Conservation (phyloP, 805 yeast genomes). For the Pichia cephalocereana region DNA sequence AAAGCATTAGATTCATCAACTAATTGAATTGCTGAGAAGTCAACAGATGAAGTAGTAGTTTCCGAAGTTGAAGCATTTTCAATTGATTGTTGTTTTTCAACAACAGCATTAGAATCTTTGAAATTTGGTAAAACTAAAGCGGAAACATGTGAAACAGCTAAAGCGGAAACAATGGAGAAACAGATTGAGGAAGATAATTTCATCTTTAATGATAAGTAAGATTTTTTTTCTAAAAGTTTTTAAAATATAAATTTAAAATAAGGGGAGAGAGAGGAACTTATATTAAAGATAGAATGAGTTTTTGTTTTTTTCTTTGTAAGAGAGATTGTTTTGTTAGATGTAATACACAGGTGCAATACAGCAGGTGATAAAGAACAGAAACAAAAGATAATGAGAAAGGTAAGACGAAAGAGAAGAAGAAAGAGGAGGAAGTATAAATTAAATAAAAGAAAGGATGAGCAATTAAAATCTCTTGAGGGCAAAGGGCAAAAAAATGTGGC, state of each 20-base stretch:
- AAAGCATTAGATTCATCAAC: conserved; percentile 25
- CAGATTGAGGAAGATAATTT: conserved; percentile 11
- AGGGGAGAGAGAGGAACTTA: not conserved
- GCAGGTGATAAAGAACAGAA: not conserved
- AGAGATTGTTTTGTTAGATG: not conserved
- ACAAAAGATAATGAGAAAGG: not conserved
- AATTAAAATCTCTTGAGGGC: not conserved
- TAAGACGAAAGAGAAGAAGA: not conserved
- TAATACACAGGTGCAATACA: not conserved
- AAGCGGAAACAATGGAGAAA: conserved; percentile 10
- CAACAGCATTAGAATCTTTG: conserved; percentile 10
- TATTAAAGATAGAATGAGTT: not conserved
- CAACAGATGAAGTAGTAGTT: not conserved
- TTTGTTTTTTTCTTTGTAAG: not conserved
- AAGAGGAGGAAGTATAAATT: not conserved
- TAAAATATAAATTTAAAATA: not conserved
- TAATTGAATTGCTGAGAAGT: conserved; percentile 5
- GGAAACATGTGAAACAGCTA: conserved; percentile 10
- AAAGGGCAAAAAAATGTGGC: not conserved
- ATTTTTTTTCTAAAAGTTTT: too few relatives aligned
- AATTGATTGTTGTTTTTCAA: conserved; percentile 21
- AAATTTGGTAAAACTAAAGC: conserved; percentile 16
- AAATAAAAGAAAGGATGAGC: not conserved
- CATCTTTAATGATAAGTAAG: conserved; percentile 3
- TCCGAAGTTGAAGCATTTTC: conserved; percentile 18